These are phyloP conservation scores for Coemansia sp. DNA, from an alignment of 192 early-diverging fungal species.

Conservation along the genomic window DNA sequence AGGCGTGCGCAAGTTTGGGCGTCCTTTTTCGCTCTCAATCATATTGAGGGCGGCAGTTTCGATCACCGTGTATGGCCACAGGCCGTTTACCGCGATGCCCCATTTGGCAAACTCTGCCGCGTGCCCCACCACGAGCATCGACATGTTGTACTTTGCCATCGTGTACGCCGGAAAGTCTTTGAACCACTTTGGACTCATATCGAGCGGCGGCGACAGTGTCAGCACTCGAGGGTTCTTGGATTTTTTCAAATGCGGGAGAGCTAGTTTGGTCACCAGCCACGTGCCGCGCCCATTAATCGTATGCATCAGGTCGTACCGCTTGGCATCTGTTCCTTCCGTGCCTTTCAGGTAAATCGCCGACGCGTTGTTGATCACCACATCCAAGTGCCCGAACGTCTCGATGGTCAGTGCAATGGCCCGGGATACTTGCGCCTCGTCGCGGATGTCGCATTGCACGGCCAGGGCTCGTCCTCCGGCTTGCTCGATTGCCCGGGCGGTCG, in stretches of 20 bases:
- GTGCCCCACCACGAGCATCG: slow-evolving; percentile 68
- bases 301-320: slow-evolving; percentile 76
- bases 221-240: slow-evolving; percentile 73
- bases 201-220: slow-evolving; percentile 69
- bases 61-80: slow-evolving; percentile 77
- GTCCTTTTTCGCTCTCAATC: slow-evolving; percentile 9
- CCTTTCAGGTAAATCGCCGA: slow-evolving; percentile 70
- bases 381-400: slow-evolving; percentile 71
- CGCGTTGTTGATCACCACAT: slow-evolving; percentile 81
- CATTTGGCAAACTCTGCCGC: slow-evolving; percentile 63
- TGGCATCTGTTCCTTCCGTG: slow-evolving; percentile 57
- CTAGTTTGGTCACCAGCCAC: slow-evolving; percentile 72
- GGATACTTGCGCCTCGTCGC: slow-evolving; percentile 72
- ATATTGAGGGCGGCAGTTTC: slow-evolving; percentile 68
- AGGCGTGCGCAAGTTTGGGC: slow-evolving; percentile 29
- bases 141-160: slow-evolving; percentile 76
- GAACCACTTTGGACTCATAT: slow-evolving; percentile 70
- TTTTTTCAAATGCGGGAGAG: slow-evolving; percentile 63
- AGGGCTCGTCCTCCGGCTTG: slow-evolving; percentile 72
- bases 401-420: slow-evolving; percentile 66
- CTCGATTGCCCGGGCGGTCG: slow-evolving; percentile 72
- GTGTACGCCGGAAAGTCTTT: slow-evolving; percentile 63
- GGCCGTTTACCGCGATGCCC: slow-evolving; percentile 72
- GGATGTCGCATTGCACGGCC: slow-evolving; percentile 80
- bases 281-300: slow-evolving; percentile 76